Base-by-base conservation (phyloP, 768 basidiomycete genomes). In the Hortiboletus flavorubellus region DNA sequence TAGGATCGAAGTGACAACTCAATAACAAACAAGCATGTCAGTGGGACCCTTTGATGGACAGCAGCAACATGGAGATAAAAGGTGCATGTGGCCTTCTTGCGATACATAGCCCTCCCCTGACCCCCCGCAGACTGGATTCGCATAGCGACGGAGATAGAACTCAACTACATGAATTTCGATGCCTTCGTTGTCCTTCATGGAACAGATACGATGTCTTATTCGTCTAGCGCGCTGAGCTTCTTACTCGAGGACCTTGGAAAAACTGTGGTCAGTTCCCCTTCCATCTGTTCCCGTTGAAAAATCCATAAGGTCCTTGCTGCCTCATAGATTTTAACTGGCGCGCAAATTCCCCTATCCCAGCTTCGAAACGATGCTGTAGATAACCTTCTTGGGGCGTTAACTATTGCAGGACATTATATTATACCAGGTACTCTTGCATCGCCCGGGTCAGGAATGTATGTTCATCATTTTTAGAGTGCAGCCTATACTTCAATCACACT, bases 361-460 rank as follows among this genome's bases (percentile, higher is more conserved):
- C 75, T 95, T 44, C 82, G 93, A n/a, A 97, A 95, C 62, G 94
- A 98, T 68, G 93, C 93, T 8, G 85, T 93, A 6, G 95, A 96
- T 61, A 98, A 97, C 68, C 74, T 97, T 10, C 84, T 97, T 68
- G 93, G 92, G 8, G 89, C 92, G 4, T 74, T 98, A 34, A 85
- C 87, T 15, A 87, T 96, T 49, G 93, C 94, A 15, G 94, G 95
- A 2, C 87, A 91, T 63, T 95, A 85, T 64, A 89, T 89, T 57
- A 93, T 98, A 50, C 94, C 95, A 67, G 93, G 91, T 89, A 73
- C 16, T 53, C 62, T 52, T 54, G 2, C 37, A 50, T 30, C 21
- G 9, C 45, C 46, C n/a, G 4, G 34, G 3, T 15, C 33, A 15
- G 11, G 40, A 31, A 7, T 33, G 4, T 34, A 41, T 39, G 35